phyloP scores from a whole-genome alignment of 1,284 basidiomycete genomes.

The Papiliotrema flavescens region DNA sequence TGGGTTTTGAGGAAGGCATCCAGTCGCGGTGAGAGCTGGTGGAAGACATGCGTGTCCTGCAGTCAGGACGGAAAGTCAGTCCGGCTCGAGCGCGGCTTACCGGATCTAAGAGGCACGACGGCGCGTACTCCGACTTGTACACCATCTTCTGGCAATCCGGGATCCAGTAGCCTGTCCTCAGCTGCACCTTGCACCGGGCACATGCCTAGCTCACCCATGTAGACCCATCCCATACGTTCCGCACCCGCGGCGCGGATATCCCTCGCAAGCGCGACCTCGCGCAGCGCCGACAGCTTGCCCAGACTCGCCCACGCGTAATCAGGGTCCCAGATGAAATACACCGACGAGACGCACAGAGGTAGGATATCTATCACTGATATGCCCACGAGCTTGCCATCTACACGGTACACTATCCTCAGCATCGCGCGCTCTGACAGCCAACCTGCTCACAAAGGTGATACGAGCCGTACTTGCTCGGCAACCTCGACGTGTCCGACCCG shows the following conservation, averaged over 20 bases:
- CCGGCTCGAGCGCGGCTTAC: conserved; percentile 49
- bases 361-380: conserved; percentile 89
- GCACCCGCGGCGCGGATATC: conserved; percentile 72
- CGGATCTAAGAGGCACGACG: conserved; percentile 85
- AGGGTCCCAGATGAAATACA: conserved; percentile 92
- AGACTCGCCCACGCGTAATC: conserved; percentile 63
- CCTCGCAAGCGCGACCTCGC: conserved; percentile 67
- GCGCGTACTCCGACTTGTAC: conserved; percentile 90
- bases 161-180: conserved; percentile 77
- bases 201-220: conserved; percentile 65
- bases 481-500: conserved; percentile 46
- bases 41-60: conserved; percentile 73
- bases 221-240: conserved; percentile 61
- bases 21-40: conserved; percentile 61
- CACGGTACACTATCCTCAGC: conserved; percentile 59
- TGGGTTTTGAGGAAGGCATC: conserved; percentile 62
- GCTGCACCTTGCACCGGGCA: neutral
- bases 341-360: conserved; percentile 83
- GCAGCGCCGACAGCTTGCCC: conserved; percentile 85
- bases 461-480: conserved; percentile 73
- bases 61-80: neutral
- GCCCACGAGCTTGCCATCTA: conserved; percentile 78
- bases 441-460: conserved; percentile 62
- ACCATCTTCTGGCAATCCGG: conserved; percentile 91
- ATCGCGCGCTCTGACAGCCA: neutral